Evolutionary conservation across 371 early-diverging fungal species (phyloP), one percentile per base, ranked within the genome.

Genomic region (Rhizomucor miehei): DNA sequence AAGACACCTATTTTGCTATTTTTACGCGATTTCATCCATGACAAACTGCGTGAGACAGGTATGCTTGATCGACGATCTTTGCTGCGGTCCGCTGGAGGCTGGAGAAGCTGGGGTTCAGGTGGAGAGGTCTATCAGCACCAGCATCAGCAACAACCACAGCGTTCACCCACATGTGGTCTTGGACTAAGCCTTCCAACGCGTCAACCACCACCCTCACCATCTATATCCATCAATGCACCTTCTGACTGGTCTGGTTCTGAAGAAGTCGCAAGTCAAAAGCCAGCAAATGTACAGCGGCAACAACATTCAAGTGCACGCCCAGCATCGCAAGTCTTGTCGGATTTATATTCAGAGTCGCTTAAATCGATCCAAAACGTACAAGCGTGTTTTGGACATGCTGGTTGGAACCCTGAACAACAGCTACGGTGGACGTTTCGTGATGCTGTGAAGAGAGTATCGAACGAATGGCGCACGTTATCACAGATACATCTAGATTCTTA

Each of bases 1-100:
- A 75, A 77, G 21, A 67, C 69, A 5, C 84, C 84, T 0, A 45
- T 84, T n/a, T 58, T 71, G 44, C 54, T 79, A 19, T 71, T 73
- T 56, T 56, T 84, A 41, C 67, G 75, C 23, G 77, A 73, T 0
- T 80, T 78, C 52, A 65, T 84, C 12, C 56, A 71, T n/a, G 77
- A 79, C 19, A 77, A 73, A 20, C 45, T 81, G 64, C 21, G 47
- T 21, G 51, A 60, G n/a, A 49, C 55, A 50, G 56, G 56, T 6
- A 48, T 47, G 10, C 40, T 17, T 17, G 41, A 24, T 21, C 40
- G 49, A 21, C 29, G 14, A 13, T 52, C 59, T 6, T 45, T 46
- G 17, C 50, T 48, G 34, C 21, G 34, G 16, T 53, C 56, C 2
- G 21, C 60, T 1, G 21, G 41, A 4, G 40, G 50, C 21, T 66